Evolutionary conservation across 2,329 filamentous ascomycete genomes (phyloP).

Genomic region (Dactylellina sp.): DNA sequence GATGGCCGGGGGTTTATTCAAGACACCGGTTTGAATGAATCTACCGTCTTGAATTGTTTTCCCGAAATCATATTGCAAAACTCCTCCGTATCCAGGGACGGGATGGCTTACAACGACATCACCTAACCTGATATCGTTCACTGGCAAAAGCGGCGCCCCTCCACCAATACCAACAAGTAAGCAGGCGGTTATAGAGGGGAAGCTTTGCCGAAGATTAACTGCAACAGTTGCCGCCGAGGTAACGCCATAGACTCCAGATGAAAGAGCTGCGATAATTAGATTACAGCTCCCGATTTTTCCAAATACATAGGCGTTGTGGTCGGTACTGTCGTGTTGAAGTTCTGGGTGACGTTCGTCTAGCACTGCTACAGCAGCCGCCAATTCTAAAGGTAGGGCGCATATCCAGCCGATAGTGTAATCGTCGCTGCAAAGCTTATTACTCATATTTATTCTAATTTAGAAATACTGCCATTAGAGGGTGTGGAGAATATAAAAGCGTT

Average conservation of each 20-base stretch:
- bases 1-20: constrained; percentile 16
- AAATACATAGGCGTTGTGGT: constrained; percentile 24
- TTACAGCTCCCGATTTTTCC: constrained; percentile 8
- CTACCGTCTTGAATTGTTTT: constrained; percentile 6
- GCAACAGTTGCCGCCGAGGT: constrained; percentile 12
- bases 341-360: constrained; percentile 8
- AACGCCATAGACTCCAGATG: constrained; percentile 17
- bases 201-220: constrained; percentile 13
- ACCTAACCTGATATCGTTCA: constrained; percentile 20
- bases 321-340: neutral
- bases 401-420: constrained; percentile 17
- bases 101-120: constrained; percentile 24
- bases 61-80: constrained; percentile 14
- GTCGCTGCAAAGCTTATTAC: no score
- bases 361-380: constrained; percentile 11
- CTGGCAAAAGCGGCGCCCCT: constrained; percentile 6
- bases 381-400: constrained; percentile 8
- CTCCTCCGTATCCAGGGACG: constrained; percentile 13
- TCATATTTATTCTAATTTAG: no score
- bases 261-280: constrained; percentile 22
- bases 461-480: no score
- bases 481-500: no score
- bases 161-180: constrained; percentile 30
- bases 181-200: constrained; percentile 14
- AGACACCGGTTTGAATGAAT: constrained; percentile 7